Evolutionary conservation across 768 basidiomycete genomes (phyloP).

Genomic region (Asterophora lycoperdoides): DNA sequence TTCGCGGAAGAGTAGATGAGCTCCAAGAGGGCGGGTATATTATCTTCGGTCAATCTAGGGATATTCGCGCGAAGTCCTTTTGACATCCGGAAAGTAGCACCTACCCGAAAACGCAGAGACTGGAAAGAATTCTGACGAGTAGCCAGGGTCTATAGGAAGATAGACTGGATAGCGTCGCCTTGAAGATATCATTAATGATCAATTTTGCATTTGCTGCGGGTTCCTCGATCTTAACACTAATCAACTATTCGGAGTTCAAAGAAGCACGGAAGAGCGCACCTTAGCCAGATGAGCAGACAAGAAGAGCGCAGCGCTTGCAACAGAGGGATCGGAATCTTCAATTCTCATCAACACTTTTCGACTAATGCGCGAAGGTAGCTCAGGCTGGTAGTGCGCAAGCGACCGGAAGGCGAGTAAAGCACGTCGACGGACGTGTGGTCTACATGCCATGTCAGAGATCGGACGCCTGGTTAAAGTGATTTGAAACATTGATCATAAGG

Average conservation of each 20-base stretch:
- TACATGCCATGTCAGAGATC: conserved; percentile 26
- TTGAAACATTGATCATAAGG: conserved; percentile 2
- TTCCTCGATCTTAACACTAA: neutral
- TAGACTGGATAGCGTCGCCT: neutral
- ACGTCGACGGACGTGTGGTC: conserved; percentile 56
- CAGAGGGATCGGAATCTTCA: conserved; percentile 38
- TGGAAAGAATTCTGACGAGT: conserved; percentile 21
- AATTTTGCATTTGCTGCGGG: neutral
- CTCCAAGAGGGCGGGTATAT: conserved; percentile 21
- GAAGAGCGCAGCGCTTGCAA: conserved; percentile 43
- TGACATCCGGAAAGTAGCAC: conserved; percentile 6
- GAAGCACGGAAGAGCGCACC: conserved; percentile 15
- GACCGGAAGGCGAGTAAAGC: conserved; percentile 55
- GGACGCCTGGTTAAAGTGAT: conserved; percentile 5
- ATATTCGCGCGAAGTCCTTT: neutral
- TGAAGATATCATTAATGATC: conserved; percentile 11
- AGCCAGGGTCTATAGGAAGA: conserved; percentile 11
- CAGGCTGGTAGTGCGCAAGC: conserved; percentile 43
- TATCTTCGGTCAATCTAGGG: conserved; percentile 20
- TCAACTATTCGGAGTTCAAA: neutral
- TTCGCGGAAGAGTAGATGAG: conserved; percentile 24
- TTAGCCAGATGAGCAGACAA: conserved; percentile 24
- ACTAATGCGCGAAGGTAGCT: conserved; percentile 41
- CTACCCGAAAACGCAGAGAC: conserved; percentile 28
- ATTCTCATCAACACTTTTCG: conserved; percentile 36